Base-by-base conservation (phyloP, 306 rosid species). In the Gynostemma pentaphyllum region DNA sequence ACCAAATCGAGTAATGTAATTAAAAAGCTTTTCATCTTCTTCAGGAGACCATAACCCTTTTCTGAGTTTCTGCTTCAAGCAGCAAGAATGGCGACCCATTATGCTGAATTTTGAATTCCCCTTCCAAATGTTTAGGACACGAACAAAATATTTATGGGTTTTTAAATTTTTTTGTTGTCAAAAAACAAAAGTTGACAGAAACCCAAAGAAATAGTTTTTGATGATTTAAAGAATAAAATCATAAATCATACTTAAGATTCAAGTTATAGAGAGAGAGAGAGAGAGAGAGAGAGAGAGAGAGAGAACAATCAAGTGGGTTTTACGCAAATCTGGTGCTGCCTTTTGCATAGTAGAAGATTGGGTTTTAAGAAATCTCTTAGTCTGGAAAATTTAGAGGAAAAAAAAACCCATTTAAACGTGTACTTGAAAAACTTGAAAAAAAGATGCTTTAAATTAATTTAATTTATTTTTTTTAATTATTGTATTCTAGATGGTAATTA, bases 41-140 rank as follows among this genome's bases (percentile, higher is more conserved):
- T 90, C 97, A 26, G 96, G 97, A 8, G 97, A 90, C 97, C 97
- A 90, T 26, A 90, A 70, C 8, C 97, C 97, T 73, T 90, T 90
- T 62, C 94, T 85, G 62, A 90, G 29, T 68, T 90, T 87, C 72
- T 87, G 96, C 81, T 85, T 90, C 44, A 78, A 65, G 70, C 94
- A 87, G 66, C 90, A 85, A 11, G 97, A 90, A 81, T 85, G 94
- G 60, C 97, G 97, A 66, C 94, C 97, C 97, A 90, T 89, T 60
- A 62, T 54, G 29, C 6, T n/a, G 12, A 18, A 19, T n/a, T n/a
- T n/a, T 23, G 53, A 44, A 27, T 23, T 41, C 3, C 9, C 16
- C 4, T 61, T 61, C 66, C 60, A 36, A 48, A 19, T 48, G 46
- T 45, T 28, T 65, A 37, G 32, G 69, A 65, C 69, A 65, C n/a